Evolutionary conservation across 2,329 filamentous ascomycete species (phyloP), one percentile per base, ranked within the genome.

Genomic region (Xylariaceae sp.): DNA sequence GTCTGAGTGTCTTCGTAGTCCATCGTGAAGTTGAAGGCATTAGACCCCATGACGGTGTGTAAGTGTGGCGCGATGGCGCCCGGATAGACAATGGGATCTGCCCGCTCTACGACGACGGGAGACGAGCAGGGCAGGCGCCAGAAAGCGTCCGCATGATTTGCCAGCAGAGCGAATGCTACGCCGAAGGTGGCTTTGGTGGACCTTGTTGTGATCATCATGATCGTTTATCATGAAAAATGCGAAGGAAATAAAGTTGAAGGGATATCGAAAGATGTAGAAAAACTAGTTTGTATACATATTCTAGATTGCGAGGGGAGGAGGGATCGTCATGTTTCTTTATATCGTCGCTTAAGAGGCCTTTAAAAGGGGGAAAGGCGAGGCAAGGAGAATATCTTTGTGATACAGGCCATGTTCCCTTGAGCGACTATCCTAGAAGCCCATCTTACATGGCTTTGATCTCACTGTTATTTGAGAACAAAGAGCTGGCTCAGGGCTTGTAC

Each of bases 41-140:
- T 80, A 17, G 80, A 82, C 12, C 82, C 82, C 60, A 79, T 75
- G 48, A 86, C 72, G 10, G 75, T 79, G 57, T 85, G 82, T 3
- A 79, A 69, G 61, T 86, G 82, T 6, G 62, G 58, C 4, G 79
- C 73, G 3, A 80, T 66, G 1, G 45, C 48, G 12, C 79, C 78
- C 3, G 81, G 78, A 21, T 58, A 67, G 37, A 83, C 63, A 50
- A 86, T 77, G 2, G 82, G 82, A 59, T 86, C 81, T 37, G 74
- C 65, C 39, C 80, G 72, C 57, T 81, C 48, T 6, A 59, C 53
- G 14, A 58, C 54, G 2, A 59, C 55, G 5, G 57, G 56, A 2
- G 54, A 54, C 7, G 53, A 45, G 39, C 57, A 59, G 4, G 57
- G 56, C 22, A 59, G 39, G 4, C 56, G 54, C 51, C 51, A 59